A percentile compares a stretch with the other conserved stretches of the same genome.
Conservation (phyloP, 2,329 filamentous ascomycete genomes). For the Pyrenophora graminea region DNA sequence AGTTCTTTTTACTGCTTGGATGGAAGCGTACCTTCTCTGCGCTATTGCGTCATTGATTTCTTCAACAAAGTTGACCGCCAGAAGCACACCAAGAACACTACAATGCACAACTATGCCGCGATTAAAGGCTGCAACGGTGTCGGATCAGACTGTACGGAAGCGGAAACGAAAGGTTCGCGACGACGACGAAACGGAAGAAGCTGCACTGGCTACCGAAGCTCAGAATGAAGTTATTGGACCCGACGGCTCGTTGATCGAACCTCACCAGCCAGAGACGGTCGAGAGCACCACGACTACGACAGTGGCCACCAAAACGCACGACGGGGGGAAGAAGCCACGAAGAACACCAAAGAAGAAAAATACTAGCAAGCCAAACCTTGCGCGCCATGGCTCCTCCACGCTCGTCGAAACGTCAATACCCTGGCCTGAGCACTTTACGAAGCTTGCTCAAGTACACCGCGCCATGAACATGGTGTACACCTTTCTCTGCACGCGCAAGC, state of each 20-base stretch:
- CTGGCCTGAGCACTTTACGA: slow-evolving; percentile 78
- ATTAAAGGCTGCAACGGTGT: slow-evolving; percentile 51
- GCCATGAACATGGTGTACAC: slow-evolving; percentile 93
- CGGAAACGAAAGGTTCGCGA: slow-evolving; percentile 46
- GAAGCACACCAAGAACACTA: slow-evolving; percentile 5
- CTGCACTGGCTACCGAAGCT: slow-evolving; percentile 9
- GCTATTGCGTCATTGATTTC: slow-evolving; percentile 34
- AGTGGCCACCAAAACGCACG: slow-evolving; percentile 61
- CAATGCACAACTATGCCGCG: slow-evolving; percentile 25
- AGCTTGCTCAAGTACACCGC: slow-evolving; percentile 74
- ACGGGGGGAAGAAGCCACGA: slow-evolving; percentile 59
- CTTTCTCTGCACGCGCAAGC: slow-evolving; percentile 90
- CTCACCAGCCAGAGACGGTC: slow-evolving; percentile 5
- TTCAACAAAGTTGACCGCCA: slow-evolving; percentile 4
- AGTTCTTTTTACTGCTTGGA: not conserved
- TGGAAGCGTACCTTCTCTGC: not conserved
- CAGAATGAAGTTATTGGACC: slow-evolving; percentile 11
- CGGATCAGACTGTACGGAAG: slow-evolving; percentile 52
- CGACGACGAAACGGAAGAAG: slow-evolving; percentile 21
- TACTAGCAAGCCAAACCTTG: slow-evolving; percentile 44
- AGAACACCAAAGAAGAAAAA: slow-evolving; percentile 49
- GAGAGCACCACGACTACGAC: slow-evolving; percentile 46
- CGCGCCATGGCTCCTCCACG: slow-evolving; percentile 53
- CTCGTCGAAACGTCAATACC: slow-evolving; percentile 58
- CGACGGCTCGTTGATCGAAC: slow-evolving; percentile 2